A percentile compares a stretch with the other conserved stretches of the same genome.
Conservation (phyloP, 176 grass and related monocot species). For the Zoysia japonica region DNA sequence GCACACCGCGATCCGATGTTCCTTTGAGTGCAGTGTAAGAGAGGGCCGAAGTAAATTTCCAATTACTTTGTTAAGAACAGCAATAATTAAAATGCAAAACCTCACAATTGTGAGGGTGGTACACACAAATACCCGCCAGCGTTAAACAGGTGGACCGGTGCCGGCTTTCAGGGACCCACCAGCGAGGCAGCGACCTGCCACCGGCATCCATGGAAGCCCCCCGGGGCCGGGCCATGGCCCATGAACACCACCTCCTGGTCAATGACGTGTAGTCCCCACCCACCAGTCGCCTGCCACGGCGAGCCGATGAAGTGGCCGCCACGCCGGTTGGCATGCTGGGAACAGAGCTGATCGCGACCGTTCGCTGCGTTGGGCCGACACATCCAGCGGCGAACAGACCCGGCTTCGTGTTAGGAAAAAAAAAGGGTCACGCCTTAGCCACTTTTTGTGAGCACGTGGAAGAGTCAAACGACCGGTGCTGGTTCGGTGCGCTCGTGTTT, state of each 20-base stretch:
- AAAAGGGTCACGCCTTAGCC: neutral
- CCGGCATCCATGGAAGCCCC: neutral
- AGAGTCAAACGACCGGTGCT: neutral
- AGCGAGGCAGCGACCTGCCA: neutral
- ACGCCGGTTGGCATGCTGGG: neutral
- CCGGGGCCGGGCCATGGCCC: too few relatives aligned
- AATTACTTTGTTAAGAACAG: neutral
- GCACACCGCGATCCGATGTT: neutral
- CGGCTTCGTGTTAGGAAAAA: neutral
- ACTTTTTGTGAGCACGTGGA: constrained; percentile 1
- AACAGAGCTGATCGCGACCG: neutral
- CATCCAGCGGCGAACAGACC: neutral
- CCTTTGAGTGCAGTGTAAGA: constrained; percentile 29
- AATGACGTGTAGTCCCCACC: neutral
- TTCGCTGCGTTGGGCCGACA: neutral
- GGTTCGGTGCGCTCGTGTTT: neutral
- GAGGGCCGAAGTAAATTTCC: neutral
- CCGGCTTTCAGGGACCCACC: neutral
- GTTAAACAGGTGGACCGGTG: neutral
- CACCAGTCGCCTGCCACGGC: neutral
- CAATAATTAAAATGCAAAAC: neutral
- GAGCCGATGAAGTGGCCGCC: neutral
- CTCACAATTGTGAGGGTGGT: neutral
- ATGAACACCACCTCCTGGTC: too few relatives aligned
- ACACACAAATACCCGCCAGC: neutral